These are phyloP conservation scores for Penicillium bovifimosum DNA, from an alignment of 495 filamentous ascomycete species.

Conservation along the genomic window DNA sequence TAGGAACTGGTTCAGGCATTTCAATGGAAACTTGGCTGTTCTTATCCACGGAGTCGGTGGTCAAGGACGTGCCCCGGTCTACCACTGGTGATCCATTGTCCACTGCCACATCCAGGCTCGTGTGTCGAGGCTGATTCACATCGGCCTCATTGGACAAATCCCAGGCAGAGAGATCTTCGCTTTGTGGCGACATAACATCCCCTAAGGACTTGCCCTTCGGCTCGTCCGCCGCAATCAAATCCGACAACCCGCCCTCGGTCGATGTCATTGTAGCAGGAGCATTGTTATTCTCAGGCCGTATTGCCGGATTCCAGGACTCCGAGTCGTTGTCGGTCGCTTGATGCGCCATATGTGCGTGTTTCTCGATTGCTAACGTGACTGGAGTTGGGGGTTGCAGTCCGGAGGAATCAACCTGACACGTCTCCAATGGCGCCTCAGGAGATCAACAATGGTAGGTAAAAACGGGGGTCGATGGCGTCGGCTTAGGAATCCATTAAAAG, in stretches of 20 bases:
- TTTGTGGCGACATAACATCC: constrained; percentile 14
- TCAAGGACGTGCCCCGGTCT: background rate
- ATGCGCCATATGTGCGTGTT: constrained; percentile 16
- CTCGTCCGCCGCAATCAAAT: constrained; percentile 9
- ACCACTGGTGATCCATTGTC: constrained; percentile 1
- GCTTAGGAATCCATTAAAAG: constrained; percentile 21
- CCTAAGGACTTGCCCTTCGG: constrained; percentile 7
- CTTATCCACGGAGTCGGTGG: background rate
- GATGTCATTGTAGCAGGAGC: constrained; percentile 5
- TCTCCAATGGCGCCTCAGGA: constrained; percentile 25
- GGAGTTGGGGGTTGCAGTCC: constrained; percentile 4
- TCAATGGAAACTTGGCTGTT: background rate
- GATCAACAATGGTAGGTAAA: constrained; percentile 21
- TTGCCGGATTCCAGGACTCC: constrained; percentile 40
- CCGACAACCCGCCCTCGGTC: constrained; percentile 5
- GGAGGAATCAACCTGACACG: constrained; percentile 27
- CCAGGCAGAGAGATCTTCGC: constrained; percentile 19
- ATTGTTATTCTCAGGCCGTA: constrained; percentile 26
- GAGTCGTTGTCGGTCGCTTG: constrained; percentile 15
- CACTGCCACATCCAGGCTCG: background rate
- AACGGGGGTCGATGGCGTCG: constrained; percentile 3
- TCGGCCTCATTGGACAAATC: constrained; percentile 13
- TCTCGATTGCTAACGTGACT: constrained; percentile 10
- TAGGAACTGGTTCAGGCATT: background rate
- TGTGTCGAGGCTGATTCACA: constrained; percentile 2